Conservation (phyloP, 768 basidiomycete genomes). For the Trametopsis cervina region DNA sequence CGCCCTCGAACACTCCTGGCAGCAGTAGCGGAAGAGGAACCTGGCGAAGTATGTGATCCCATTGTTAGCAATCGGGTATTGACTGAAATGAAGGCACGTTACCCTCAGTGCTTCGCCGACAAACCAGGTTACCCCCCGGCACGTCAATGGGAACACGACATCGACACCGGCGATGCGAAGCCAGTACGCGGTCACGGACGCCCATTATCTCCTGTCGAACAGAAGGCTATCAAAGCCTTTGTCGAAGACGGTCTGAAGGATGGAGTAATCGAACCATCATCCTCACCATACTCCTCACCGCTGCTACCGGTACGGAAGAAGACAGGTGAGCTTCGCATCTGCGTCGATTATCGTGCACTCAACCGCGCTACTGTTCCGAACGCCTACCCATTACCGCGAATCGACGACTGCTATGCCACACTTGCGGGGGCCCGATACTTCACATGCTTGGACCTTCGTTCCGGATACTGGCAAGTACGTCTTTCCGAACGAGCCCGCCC, state of each 20-base stretch:
- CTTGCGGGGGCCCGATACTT: constrained; percentile 16
- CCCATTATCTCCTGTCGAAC: constrained; percentile 26
- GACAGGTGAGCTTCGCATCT: constrained; percentile 18
- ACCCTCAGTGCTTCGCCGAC: background rate
- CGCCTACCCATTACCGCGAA: constrained; percentile 27
- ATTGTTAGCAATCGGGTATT: background rate
- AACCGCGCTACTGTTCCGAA: constrained; percentile 31
- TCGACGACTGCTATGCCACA: constrained; percentile 25
- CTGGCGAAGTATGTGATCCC: background rate
- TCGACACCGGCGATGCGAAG: constrained; percentile 7
- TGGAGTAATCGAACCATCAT: constrained; percentile 25
- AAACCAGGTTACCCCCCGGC: background rate
- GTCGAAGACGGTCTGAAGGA: constrained; percentile 29
- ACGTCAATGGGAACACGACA: constrained; percentile 1
- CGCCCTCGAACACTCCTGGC: background rate
- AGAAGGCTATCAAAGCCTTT: constrained; percentile 27
- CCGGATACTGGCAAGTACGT: constrained; percentile 36
- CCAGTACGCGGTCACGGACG: constrained; percentile 26
- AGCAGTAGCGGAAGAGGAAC: background rate
- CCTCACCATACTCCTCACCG: constrained; percentile 20
- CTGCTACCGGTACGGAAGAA: constrained; percentile 25
- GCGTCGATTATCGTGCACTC: constrained; percentile 21
- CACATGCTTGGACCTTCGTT: constrained; percentile 33
- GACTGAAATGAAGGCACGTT: background rate
- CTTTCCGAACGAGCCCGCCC: constrained; percentile 30